These are phyloP conservation scores for Ricinus communis DNA, from an alignment of 345 rosid genomes.

Conservation along the genomic window DNA sequence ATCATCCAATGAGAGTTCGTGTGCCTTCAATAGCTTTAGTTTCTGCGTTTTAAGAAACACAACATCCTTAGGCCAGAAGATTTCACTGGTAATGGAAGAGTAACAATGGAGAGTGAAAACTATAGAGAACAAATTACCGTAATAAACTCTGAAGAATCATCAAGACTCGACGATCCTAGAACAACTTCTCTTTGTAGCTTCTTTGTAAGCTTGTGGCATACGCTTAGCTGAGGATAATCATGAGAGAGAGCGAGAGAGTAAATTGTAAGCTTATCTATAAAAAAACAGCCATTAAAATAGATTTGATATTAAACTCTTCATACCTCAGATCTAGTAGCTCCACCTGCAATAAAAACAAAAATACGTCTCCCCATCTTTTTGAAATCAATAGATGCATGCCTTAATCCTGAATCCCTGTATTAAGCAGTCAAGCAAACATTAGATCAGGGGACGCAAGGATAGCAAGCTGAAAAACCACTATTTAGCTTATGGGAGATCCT, in stretches of 20 bases:
- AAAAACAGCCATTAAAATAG: neutral
- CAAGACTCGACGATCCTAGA: constrained; percentile 90
- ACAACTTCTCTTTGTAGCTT: constrained; percentile 87
- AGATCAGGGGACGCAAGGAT: neutral
- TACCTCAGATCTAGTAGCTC: constrained; percentile 99
- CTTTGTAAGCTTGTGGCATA: constrained; percentile 82
- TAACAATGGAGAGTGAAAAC: neutral
- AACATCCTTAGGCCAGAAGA: neutral
- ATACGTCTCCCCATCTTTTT: constrained; percentile 89
- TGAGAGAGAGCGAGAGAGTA: neutral
- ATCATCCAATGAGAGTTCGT: constrained; percentile 83
- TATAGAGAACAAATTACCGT: constrained; percentile 46
- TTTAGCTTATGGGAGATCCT: neutral
- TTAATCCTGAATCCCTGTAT: constrained; percentile 74
- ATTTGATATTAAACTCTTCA: constrained; percentile 2
- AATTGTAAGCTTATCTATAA: neutral
- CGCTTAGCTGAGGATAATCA: constrained; percentile 63
- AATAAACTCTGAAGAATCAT: constrained; percentile 91
- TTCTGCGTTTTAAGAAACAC: constrained; percentile 48
- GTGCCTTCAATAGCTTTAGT: constrained; percentile 74
- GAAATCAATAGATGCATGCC: constrained; percentile 78
- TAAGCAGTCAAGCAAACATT: constrained; percentile 11
- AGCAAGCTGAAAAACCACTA: neutral
- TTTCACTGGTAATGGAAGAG: neutral
- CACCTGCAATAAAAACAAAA: constrained; percentile 89